Evolutionary conservation across 2,329 filamentous ascomycete species (phyloP).

Genomic region (Graphiopsis chlorocephala): DNA sequence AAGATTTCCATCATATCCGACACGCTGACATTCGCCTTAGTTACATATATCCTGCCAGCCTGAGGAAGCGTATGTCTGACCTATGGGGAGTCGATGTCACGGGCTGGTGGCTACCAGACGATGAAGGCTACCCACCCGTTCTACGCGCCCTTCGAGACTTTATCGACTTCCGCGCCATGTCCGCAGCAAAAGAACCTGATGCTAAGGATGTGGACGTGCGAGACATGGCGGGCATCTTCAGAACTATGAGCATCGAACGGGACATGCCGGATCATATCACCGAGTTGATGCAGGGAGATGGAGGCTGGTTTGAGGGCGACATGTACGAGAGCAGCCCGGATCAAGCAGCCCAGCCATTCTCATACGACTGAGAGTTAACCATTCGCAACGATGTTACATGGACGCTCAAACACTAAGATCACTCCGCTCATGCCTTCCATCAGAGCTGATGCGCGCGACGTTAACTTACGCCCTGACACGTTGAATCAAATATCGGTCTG

Average conservation of each 20-base stretch:
- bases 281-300: constrained; percentile 10
- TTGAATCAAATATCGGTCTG: neutral
- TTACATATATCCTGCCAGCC: constrained; percentile 75
- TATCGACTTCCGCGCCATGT: constrained; percentile 47
- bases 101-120: constrained; percentile 86
- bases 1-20: constrained; percentile 1
- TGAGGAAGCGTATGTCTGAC: constrained; percentile 72
- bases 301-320: constrained; percentile 10
- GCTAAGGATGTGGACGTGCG: constrained; percentile 25
- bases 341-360: neutral
- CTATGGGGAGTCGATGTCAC: constrained; percentile 71
- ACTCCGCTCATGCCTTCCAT: neutral
- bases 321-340: constrained; percentile 18
- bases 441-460: neutral
- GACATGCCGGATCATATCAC: constrained; percentile 15
- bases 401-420: neutral
- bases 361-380: constrained; percentile 1
- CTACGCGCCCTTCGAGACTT: constrained; percentile 76
- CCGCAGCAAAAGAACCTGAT: constrained; percentile 25
- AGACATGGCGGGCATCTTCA: constrained; percentile 40
- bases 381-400: neutral
- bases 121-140: constrained; percentile 70
- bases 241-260: constrained; percentile 30
- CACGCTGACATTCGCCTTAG: constrained; percentile 46
- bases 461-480: neutral